Evolutionary conservation across 495 filamentous ascomycete species (phyloP).

Genomic region (Aspergillus affinis): DNA sequence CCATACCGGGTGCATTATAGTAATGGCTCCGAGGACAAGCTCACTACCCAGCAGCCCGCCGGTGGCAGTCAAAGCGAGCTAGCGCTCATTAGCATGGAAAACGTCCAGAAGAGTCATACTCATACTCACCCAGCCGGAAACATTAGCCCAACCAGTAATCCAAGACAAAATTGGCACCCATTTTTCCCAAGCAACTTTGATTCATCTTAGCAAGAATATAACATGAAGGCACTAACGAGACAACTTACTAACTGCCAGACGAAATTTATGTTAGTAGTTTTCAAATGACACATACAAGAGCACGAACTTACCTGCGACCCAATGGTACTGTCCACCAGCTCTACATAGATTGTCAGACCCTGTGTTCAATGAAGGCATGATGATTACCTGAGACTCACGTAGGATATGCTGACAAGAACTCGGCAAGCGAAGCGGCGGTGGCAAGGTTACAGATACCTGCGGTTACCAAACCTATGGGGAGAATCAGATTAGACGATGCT

Average conservation of each 20-base stretch:
- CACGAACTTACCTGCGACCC: slow-evolving; percentile 58
- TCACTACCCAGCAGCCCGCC: slow-evolving; percentile 54
- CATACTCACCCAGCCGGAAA: slow-evolving; percentile 62
- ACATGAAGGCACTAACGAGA: not conserved
- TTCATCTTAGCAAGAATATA: slow-evolving; percentile 1
- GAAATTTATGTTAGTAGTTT: slow-evolving; percentile 6
- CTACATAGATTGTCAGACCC: slow-evolving; percentile 25
- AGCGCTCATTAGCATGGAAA: slow-evolving; percentile 49
- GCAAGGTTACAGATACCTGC: slow-evolving; percentile 72
- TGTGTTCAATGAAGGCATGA: slow-evolving; percentile 1
- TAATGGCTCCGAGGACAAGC: slow-evolving; percentile 57
- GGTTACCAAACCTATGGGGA: slow-evolving; percentile 55
- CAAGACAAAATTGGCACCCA: slow-evolving; percentile 65
- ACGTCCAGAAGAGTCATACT: too few species aligned
- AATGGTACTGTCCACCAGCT: slow-evolving; percentile 70
- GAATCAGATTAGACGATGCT: not conserved
- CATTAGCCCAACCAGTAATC: slow-evolving; percentile 76
- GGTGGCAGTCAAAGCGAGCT: slow-evolving; percentile 56
- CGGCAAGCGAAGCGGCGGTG: slow-evolving; percentile 67
- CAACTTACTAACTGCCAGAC: slow-evolving; percentile 32
- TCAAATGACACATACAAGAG: not conserved
- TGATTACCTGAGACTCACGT: slow-evolving; percentile 43
- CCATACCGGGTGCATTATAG: slow-evolving; percentile 53
- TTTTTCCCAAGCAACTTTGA: slow-evolving; percentile 47
- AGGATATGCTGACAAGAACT: slow-evolving; percentile 72